Base-by-base conservation (phyloP, 2,329 filamentous ascomycete genomes). In the Didymella glomerata region DNA sequence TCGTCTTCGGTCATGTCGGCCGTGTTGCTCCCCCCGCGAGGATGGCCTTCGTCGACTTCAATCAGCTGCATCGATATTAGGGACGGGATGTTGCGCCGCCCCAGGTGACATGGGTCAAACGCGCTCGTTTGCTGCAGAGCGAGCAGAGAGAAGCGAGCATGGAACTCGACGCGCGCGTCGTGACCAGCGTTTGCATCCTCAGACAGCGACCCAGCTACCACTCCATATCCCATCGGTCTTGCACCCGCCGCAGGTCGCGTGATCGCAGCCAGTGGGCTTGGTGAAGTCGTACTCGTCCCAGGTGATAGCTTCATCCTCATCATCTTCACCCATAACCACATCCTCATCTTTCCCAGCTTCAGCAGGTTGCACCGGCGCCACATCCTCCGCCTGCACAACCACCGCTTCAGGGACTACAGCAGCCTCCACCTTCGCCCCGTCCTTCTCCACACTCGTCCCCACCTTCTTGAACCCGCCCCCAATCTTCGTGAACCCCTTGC, bases 391-490 rank as follows among this genome's bases (percentile, higher is more conserved):
- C 27, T 78, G 56, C n/a, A 27, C 54, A 16, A 30, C 48, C 52
- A 48, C 51, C 11, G 51, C 57, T 25, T 61, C 56, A 6, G 57
- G 4, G 6, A 34, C 45, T 3, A 27, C 16, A 7, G 9, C 27
- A 18, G 2, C 63, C 3, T 40, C 58, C 38, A 55, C 48, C 22
- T 46, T 32, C 20, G 42, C 32, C 32, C 9, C 53, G 27, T 54
- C 44, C 16, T 60, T 62, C 2, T 32, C 57, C 24, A 69, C 70
- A 6, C 59, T 62, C n/a, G 69, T 69, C 1, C 91, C 91, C 1
- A 89, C 88, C 72, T 94, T 95, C 78, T 93, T 90, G 67, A 89
- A 87, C 0, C 86, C 84, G 0, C 79, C 78, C 1, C 65, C 66
- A 20, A 55, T 38, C 41, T 52, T 61, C 65, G 18, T 62, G 11